Conservation (phyloP, 1,284 basidiomycete species). For the Trichosporon ovoides region DNA sequence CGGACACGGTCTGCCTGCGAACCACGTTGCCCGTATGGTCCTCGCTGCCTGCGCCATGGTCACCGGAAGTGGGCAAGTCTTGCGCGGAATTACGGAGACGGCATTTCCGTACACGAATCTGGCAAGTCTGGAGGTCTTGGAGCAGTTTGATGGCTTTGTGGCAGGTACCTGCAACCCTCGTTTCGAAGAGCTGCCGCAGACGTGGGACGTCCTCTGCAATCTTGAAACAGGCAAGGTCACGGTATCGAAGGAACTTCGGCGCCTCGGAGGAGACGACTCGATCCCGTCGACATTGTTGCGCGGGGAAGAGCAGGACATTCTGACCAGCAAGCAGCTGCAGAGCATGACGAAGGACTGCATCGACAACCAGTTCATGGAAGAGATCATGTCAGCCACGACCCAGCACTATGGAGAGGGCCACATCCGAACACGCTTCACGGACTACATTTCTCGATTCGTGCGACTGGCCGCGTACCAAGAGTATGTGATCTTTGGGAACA, state of each 20-base stretch:
- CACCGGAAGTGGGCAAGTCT: slow-evolving; percentile 76
- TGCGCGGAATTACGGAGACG: slow-evolving; percentile 77
- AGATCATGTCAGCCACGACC: slow-evolving; percentile 67
- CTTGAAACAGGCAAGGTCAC: slow-evolving; percentile 78
- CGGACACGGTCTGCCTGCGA: slow-evolving; percentile 77
- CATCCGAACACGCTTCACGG: slow-evolving; percentile 70
- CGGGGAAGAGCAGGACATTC: slow-evolving; percentile 7
- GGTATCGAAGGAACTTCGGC: slow-evolving; percentile 59
- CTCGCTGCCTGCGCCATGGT: slow-evolving; percentile 87
- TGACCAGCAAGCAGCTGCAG: slow-evolving; percentile 18
- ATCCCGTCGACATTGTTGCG: slow-evolving; percentile 6
- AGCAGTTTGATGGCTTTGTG: slow-evolving; percentile 81
- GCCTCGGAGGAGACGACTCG: slow-evolving; percentile 1
- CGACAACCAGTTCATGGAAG: slow-evolving; percentile 85
- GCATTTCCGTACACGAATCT: slow-evolving; percentile 93
- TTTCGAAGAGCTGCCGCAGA: slow-evolving; percentile 71
- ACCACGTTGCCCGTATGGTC: slow-evolving; percentile 81
- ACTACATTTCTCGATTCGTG: slow-evolving; percentile 70
- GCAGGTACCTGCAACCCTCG: slow-evolving; percentile 96
- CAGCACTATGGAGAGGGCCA: slow-evolving; percentile 71
- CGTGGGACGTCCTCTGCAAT: slow-evolving; percentile 90
- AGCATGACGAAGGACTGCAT: slow-evolving; percentile 58
- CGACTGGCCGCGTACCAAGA: slow-evolving; percentile 72
- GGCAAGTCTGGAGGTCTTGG: slow-evolving; percentile 80
- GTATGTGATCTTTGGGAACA: slow-evolving; percentile 62